Base-by-base conservation (phyloP, 495 filamentous ascomycete genomes). In the Bombardia bombarda region DNA sequence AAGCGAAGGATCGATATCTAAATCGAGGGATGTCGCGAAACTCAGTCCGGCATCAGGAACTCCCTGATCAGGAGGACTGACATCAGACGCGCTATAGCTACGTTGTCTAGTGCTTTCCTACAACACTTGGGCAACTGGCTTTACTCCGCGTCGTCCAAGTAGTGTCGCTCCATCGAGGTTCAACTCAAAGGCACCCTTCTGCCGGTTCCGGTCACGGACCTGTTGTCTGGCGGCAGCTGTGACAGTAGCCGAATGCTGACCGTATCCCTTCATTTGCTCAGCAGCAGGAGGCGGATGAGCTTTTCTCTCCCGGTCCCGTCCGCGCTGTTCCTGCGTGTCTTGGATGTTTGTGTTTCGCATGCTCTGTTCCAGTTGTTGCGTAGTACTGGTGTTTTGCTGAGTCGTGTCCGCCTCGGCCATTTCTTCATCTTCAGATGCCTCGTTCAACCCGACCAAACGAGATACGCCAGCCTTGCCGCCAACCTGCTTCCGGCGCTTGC, bases 91-190 rank as follows among this genome's bases (percentile, higher is more conserved):
- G 7, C 7, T 30, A 30, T 30, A 13, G 26, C 26, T 7, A 7
- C 7, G 26, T 13, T 30, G 26, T 13, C 26, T 30, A 13, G 7
- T 30, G 7, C 26, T 13, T 30, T 35, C 40, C 61, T 64, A 64
- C 19, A 55, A 60, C 25, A 70, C 67, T 35, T 61, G 57, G 40
- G 66, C 58, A 18, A 55, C 55, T 24, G 60, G 54, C 45, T 74
- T 78, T 57, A 79, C 77, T 3, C 76, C 77, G 49, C 92, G 73
- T 47, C 89, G 75, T 7, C 88, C 89, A 1, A 98, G 67, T 43
- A 98, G 67, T 18, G 89, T 95, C 3, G 93, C 82, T 43, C 88
- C 87, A 45, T 94, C 86, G 13, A 98, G 67, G 57, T 79, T 95
- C 23, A 98, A 73, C 62, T 98, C 92, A 51, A 98, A 98, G 1